Evolutionary conservation across 129 eudicot species (phyloP), one percentile per base, ranked within the genome.

Genomic region (Artemisia tridentata): DNA sequence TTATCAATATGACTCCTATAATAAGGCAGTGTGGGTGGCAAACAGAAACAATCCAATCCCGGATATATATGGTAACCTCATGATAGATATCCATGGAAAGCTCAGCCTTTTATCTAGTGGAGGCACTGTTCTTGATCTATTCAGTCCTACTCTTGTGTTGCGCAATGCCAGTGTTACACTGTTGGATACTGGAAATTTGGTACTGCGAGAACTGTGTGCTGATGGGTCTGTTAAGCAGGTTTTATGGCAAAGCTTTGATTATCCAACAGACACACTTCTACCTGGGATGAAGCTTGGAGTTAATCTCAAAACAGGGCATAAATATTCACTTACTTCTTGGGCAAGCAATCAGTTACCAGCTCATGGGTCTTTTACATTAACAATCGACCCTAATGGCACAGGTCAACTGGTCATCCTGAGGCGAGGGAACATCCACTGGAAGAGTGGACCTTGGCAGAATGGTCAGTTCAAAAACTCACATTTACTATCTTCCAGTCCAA

Each of bases 241-340:
- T 1, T 7, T 80, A 13, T 84, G 88, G 88, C 78, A 84, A 75
- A 84, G 85, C 54, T 81, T 80, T 75, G 65, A 74, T 29, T 68
- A 80, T 64, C 88, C 88, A 2, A 51, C 73, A 13, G 79, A 80
- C 34, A 62, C 83, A 0, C 68, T 80, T 34, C 43, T 84, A 58
- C 88, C 76, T n/a, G 53, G 48, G 31, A 80, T 69, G 84, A 76
- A 61, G 43, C 54, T 76, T 1, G 65, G 69, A 9, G 65, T 65
- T 53, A 49, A 79, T 59, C 65, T 72, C 3, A 70, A 48, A 14
- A 76, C 78, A 10, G 69, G 59, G 12, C 56, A 47, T 43, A 70
- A 38, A 48, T 38, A 16, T 5, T 34, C 76, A 12, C 72, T 70
- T 21, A 50, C 55, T 50, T 50, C 55, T 50, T 14, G 55, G 55